Conservation (phyloP, 164 flowering plant species). For the Akebia trifoliata region DNA sequence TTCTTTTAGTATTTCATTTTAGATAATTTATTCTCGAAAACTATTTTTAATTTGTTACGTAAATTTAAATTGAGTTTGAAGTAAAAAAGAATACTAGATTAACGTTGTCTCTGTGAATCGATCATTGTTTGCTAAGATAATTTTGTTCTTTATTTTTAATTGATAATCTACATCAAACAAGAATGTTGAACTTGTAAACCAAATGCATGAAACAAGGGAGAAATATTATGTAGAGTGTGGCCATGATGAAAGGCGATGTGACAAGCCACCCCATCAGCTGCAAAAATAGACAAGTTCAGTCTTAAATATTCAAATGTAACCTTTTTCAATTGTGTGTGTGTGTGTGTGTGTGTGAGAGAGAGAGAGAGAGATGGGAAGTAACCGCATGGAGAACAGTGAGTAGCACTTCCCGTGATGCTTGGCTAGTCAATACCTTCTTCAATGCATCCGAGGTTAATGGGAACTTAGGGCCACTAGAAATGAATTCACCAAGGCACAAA, state of each 20-base stretch:
- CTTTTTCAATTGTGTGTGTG: no score
- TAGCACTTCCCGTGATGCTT: slow-evolving; percentile 79
- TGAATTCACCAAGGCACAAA: slow-evolving; percentile 80
- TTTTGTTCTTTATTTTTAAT: no score
- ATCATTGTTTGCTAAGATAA: no score
- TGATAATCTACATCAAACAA: no score
- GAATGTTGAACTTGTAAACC: slow-evolving; percentile 54
- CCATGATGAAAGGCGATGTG: slow-evolving; percentile 74
- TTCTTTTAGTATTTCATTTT: no score
- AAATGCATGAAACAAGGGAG: slow-evolving; percentile 65
- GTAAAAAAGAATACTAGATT: no score
- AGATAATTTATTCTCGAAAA: no score
- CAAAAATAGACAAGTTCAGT: slow-evolving; percentile 13
- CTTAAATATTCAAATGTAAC: no score
- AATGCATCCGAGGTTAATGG: slow-evolving; percentile 88
- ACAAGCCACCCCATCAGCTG: slow-evolving; percentile 91
- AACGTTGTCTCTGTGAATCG: no score
- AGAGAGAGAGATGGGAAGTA: slow-evolving; percentile 12
- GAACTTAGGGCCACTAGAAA: slow-evolving; percentile 83
- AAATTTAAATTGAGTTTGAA: no score
- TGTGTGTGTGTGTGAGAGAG: no score
- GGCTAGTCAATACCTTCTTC: slow-evolving; percentile 79
- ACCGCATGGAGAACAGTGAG: slow-evolving; percentile 75
- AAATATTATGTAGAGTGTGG: slow-evolving; percentile 40
- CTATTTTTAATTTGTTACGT: no score